Evolutionary conservation across 2,329 filamentous ascomycete species (phyloP), one percentile per base, ranked within the genome.

Genomic region (Fusarium oxysporum): DNA sequence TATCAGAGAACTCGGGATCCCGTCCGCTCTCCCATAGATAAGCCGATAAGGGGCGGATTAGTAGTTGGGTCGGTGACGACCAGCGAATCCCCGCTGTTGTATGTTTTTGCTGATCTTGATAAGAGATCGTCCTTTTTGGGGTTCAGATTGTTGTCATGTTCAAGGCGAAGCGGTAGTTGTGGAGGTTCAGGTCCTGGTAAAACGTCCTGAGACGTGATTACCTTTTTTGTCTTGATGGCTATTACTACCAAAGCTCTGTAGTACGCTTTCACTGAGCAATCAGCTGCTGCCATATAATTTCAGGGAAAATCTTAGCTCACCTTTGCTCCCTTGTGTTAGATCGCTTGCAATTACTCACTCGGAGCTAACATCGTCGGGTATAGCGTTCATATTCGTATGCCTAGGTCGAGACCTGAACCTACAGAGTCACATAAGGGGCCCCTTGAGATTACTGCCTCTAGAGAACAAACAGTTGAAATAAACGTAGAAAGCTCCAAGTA

Each of bases 71-170:
- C 50, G 50, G 50, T 53, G 50, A 53, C 50, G 50, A 53, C 50
- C 50, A 53, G 50, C 50, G 50, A 53, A 53, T 53, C 50, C 50
- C 50, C 50, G 50, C 50, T 54, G 33, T 54, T 54, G 50, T 40
- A 54, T 54, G 50, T 54, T 53, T 53, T 38, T 38, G 50, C 10
- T 3, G 13, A n/a, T 38, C 9, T 38, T 12, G 23, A 16, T 12
- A n/a, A 37, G 32, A 51, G 48, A 2, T 8, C 0, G 2, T 21
- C 48, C 3, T 37, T 37, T 37, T 53, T 50, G 4, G 16, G 14
- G n/a, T 30, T 33, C 1, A 10, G 5, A 10, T 10, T 17, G 21
- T 3, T 4, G 28, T 50, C 5, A 23, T 33, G 11, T 23, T 4
- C 5, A 14, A 32, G 47, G 23, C 0, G 7, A 13, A 3, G 11